A percentile compares a stretch with the other conserved stretches of the same genome.
phyloP scores from a whole-genome alignment of 2,329 filamentous ascomycete genomes.

The Diatrype stigma region DNA sequence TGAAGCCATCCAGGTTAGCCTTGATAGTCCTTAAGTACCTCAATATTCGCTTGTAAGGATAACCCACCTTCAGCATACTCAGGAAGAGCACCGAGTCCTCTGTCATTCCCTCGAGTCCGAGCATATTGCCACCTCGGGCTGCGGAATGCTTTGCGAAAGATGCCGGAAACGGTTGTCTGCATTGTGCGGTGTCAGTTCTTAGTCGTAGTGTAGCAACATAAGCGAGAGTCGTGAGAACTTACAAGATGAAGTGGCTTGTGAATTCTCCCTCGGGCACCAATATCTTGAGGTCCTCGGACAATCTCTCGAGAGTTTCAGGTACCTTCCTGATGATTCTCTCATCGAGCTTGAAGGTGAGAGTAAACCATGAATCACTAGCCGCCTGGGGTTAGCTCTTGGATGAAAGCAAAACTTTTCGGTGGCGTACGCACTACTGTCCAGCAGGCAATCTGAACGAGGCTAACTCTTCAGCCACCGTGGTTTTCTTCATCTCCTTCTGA shows the following conservation, averaged over 20 bases:
- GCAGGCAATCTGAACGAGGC: not conserved
- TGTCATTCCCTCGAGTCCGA: constrained; percentile 8
- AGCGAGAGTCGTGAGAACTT: not conserved
- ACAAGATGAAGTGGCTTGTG: not conserved
- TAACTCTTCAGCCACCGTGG: not conserved
- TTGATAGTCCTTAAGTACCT: not conserved
- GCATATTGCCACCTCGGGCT: constrained; percentile 4
- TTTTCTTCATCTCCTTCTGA: not conserved
- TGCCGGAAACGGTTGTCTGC: constrained; percentile 7
- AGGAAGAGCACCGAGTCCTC: constrained; percentile 6
- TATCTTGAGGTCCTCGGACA: constrained; percentile 3
- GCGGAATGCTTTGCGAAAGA: constrained; percentile 8
- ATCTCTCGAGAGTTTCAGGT: constrained; percentile 6
- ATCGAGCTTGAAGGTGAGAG: constrained; percentile 13
- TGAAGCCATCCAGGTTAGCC: not conserved
- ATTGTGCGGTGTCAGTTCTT: not conserved
- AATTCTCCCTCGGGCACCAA: constrained; percentile 7
- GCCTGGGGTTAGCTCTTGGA: not conserved
- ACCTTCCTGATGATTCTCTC: constrained; percentile 8
- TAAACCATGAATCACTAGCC: constrained; percentile 6
- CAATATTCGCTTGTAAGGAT: not conserved
- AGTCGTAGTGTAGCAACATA: not conserved
- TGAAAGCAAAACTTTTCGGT: not conserved
- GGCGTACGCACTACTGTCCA: not conserved
- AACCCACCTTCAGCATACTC: not conserved